Conservation (phyloP, 495 filamentous ascomycete species). For the Aspergillus affinis region DNA sequence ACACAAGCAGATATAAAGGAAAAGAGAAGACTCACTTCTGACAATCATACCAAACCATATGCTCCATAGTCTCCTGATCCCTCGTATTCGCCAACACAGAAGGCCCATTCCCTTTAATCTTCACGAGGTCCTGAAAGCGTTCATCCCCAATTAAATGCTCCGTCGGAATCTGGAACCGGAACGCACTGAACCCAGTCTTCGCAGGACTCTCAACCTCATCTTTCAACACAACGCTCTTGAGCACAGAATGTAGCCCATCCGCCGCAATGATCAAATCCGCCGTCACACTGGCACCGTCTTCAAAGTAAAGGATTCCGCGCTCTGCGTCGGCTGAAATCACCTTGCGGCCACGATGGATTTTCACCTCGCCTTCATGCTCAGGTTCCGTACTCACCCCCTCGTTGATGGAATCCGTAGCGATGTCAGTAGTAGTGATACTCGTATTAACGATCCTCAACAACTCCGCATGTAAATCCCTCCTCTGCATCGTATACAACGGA, state of each 20-base stretch:
- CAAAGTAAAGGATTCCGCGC: conserved; percentile 33
- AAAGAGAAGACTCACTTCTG: conserved; percentile 20
- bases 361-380: conserved; percentile 19
- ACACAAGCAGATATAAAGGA: not conserved
- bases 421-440: too few species aligned
- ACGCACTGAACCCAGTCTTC: conserved; percentile 22
- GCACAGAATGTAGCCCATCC: conserved; percentile 48
- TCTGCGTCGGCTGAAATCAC: conserved; percentile 30
- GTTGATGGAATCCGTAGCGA: too few species aligned
- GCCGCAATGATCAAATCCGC: conserved; percentile 50
- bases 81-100: conserved; percentile 19
- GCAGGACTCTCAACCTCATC: not conserved
- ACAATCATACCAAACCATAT: conserved; percentile 37
- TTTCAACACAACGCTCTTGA: conserved; percentile 22
- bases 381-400: too few species aligned
- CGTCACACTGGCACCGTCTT: conserved; percentile 28
- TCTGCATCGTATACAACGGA: conserved; percentile 39
- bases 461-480: conserved; percentile 51
- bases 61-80: conserved; percentile 10
- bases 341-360: conserved; percentile 22
- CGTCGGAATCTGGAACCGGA: conserved; percentile 27
- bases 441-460: conserved; percentile 36
- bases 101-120: conserved; percentile 15
- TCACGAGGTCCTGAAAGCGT: conserved; percentile 1
- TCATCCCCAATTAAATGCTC: conserved; percentile 9